Base-by-base conservation (phyloP, 192 early-diverging fungal genomes). In the Linnemannia exigua region DNA sequence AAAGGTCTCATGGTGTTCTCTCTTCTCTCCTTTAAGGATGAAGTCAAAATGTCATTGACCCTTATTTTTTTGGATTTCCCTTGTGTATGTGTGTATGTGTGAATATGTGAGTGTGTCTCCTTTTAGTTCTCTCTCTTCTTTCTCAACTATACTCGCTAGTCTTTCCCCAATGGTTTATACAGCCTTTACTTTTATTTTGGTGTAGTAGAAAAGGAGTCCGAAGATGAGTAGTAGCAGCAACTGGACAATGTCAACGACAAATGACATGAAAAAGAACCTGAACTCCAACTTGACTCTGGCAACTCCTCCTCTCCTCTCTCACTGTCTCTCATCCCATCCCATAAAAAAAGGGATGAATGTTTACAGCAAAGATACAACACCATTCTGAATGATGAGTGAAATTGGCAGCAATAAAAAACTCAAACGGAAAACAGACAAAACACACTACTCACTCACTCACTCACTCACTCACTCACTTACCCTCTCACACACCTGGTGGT, bases 121-220 rank as follows among this genome's bases (percentile, higher is more conserved):
- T 44, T 44, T 44, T 44, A 44, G 41, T 44, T 44, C 48, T 46
- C 52, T 25, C 22, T 54, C 52, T 54, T n/a, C n/a, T 54, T 54
- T 51, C 25, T 54, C 25, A 2, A n/a, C 51, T n/a, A 22, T 28
- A 5, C 58, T 63, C 58, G 28, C 58, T 63, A 63, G 31, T 63
- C 28, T n/a, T n/a, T 20, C 3, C 28, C 58, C 11, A 63, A 28
- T 0, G 22, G 22, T n/a, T 3, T 44, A 9, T 3, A 44, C 5
- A 44, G 9, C 41, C 3, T 6, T 9, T 44, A 3, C 12, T 25
- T 63, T 72, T 38, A 41, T 51, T 70, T 74, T 36, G 47, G 61
- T 67, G 63, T 80, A 80, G 71, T 80, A 74, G 71, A 80, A 80
- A 80, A 67, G 71, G 79, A 80, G 79, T 74, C 72, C 72, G 61